phyloP scores from a whole-genome alignment of 2,329 filamentous ascomycete species.

The Calonectria fujianensis region DNA sequence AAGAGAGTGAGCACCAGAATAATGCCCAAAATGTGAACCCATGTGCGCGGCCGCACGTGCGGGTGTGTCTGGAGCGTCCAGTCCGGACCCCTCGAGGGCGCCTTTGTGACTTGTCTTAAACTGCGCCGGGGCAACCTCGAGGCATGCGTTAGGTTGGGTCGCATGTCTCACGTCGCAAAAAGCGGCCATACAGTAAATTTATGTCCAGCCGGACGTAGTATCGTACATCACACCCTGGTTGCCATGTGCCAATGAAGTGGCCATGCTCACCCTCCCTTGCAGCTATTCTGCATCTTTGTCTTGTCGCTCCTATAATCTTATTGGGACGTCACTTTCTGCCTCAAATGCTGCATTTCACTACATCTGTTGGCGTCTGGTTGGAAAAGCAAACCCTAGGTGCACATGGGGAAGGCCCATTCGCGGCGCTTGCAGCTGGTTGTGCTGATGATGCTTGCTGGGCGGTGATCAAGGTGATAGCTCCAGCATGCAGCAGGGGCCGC shows the following conservation, averaged over 20 bases:
- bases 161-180: neutral
- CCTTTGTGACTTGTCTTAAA: slow-evolving; percentile 6
- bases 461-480: neutral
- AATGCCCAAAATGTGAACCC: neutral
- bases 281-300: neutral
- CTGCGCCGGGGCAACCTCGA: neutral
- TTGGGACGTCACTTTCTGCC: neutral
- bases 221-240: neutral
- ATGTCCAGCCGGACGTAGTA: neutral
- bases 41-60: neutral
- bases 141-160: neutral
- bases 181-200: neutral
- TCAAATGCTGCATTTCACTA: neutral
- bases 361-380: neutral
- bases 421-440: neutral
- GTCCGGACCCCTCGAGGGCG: neutral
- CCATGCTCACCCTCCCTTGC: neutral
- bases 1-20: neutral
- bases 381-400: neutral
- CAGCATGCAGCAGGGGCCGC: neutral
- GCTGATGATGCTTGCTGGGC: neutral
- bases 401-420: neutral
- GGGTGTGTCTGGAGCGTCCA: neutral
- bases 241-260: neutral
- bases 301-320: neutral